Percentiles rank a stretch among this genome's conserved stretches.
Conservation (phyloP, 495 filamentous ascomycete genomes). For the Lasiosphaeria hispida region DNA sequence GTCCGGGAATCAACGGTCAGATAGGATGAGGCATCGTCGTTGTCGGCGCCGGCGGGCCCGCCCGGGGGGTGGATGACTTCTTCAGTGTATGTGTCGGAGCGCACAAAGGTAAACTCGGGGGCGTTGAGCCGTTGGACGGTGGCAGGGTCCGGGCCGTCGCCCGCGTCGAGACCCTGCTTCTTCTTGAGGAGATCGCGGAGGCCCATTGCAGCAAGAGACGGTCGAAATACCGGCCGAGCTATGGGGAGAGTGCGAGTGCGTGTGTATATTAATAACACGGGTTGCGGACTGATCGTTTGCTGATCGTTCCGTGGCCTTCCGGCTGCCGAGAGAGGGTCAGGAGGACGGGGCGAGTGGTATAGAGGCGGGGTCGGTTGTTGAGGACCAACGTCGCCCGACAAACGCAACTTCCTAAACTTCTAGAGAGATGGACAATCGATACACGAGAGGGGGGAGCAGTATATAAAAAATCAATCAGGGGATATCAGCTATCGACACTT, state of each 20-base stretch:
- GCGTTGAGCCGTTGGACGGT: conserved; percentile 35
- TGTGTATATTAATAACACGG: neutral
- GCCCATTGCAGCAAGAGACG: conserved; percentile 51
- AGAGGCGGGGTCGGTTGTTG: no score
- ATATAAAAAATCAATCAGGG: no score
- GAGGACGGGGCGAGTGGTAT: no score
- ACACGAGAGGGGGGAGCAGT: no score
- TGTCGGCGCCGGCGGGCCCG: conserved; percentile 36
- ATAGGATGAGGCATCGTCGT: conserved; percentile 26
- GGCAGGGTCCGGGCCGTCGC: conserved; percentile 31
- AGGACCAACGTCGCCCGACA: no score
- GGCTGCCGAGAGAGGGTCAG: no score
- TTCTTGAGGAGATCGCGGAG: conserved; percentile 73
- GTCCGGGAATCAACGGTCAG: conserved; percentile 33
- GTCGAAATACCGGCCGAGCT: neutral
- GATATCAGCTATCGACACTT: no score
- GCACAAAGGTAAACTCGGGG: conserved; percentile 79
- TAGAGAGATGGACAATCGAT: no score
- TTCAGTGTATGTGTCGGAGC: conserved; percentile 75
- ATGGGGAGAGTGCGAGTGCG: neutral
- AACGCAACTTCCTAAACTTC: no score
- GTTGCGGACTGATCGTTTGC: no score
- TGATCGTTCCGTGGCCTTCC: no score
- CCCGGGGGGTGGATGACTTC: conserved; percentile 70
- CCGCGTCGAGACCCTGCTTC: conserved; percentile 51